Evolutionary conservation across 2,329 filamentous ascomycete genomes (phyloP).

Genomic region (Colletotrichum gloeosporioides): DNA sequence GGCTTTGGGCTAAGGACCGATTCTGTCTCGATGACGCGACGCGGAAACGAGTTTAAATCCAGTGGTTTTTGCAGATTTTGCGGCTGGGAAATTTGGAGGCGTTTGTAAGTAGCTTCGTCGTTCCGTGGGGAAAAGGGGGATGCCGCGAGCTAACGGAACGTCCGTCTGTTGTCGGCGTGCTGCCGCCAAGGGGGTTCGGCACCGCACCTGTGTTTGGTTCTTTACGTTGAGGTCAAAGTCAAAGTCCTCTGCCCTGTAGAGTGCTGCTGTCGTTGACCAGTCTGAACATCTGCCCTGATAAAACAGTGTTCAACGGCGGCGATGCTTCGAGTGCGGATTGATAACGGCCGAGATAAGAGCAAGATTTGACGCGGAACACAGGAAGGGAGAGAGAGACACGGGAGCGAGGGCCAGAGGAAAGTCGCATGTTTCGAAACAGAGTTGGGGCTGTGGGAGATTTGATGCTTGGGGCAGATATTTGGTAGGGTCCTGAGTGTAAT

Average conservation of each 20-base stretch:
- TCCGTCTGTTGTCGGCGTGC: neutral
- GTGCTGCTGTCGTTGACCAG: too few species aligned
- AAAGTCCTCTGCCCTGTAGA: neutral
- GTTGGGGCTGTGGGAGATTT: neutral
- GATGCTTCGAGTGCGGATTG: neutral
- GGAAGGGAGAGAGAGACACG: neutral
- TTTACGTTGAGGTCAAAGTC: neutral
- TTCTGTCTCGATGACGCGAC: neutral
- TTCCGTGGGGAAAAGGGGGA: neutral
- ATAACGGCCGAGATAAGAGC: neutral
- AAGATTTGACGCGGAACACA: neutral
- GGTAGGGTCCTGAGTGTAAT: neutral
- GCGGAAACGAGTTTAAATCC: neutral
- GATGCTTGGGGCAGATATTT: neutral
- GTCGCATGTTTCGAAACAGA: slow-evolving; percentile 12
- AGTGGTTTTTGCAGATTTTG: neutral
- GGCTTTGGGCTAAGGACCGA: neutral
- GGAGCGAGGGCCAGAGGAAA: neutral
- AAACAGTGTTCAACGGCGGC: neutral
- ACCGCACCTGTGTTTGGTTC: neutral
- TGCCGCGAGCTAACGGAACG: neutral
- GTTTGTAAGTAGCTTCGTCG: neutral
- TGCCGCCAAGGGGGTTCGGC: neutral
- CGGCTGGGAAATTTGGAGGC: neutral
- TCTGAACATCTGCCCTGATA: too few species aligned